Conservation (phyloP, 352 stramenopile genomes). For the Pythium pyrilobum region DNA sequence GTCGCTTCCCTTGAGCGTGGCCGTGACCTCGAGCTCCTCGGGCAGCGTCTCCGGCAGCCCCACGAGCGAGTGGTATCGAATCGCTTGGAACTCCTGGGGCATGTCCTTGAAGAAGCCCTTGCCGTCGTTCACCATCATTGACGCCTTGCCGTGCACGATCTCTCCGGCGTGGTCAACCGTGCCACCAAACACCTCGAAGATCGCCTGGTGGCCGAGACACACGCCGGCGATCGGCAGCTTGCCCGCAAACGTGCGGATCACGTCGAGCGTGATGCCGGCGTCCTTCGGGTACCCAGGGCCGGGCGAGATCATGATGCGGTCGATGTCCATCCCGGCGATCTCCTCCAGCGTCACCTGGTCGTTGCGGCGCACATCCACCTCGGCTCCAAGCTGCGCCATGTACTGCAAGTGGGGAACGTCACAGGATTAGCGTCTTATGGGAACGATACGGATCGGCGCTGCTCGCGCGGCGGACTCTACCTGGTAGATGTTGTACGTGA, state of each 20-base stretch:
- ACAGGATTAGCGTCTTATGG: too few relatives aligned
- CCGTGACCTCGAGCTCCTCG: slow-evolving; percentile 70
- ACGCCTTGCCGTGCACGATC: slow-evolving; percentile 87
- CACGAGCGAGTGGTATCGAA: slow-evolving; percentile 87
- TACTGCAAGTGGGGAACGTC: slow-evolving; percentile 36
- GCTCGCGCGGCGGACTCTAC: slow-evolving; percentile 27
- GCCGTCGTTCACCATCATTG: slow-evolving; percentile 77
- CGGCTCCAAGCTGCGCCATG: slow-evolving; percentile 75
- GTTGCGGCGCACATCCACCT: slow-evolving; percentile 80
- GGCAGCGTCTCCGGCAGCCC: slow-evolving; percentile 78
- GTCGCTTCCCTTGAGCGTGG: slow-evolving; percentile 71
- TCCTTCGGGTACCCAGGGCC: slow-evolving; percentile 78
- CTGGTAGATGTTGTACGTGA: slow-evolving; percentile 90
- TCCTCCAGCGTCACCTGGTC: slow-evolving; percentile 81
- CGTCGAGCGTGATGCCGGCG: slow-evolving; percentile 75
- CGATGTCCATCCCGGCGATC: slow-evolving; percentile 64
- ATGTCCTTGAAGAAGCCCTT: slow-evolving; percentile 85
- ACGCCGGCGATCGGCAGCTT: slow-evolving; percentile 82
- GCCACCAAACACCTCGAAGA: slow-evolving; percentile 86
- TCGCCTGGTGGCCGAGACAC: slow-evolving; percentile 80
- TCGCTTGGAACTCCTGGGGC: slow-evolving; percentile 69
- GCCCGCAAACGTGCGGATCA: slow-evolving; percentile 77
- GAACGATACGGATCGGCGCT: background rate
- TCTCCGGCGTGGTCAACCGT: slow-evolving; percentile 81
- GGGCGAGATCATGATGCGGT: slow-evolving; percentile 87